Percentiles rank a stretch among this genome's conserved stretches.
These are phyloP conservation scores for Penicillium parvum DNA, from an alignment of 495 filamentous ascomycete species.

Conservation along the genomic window DNA sequence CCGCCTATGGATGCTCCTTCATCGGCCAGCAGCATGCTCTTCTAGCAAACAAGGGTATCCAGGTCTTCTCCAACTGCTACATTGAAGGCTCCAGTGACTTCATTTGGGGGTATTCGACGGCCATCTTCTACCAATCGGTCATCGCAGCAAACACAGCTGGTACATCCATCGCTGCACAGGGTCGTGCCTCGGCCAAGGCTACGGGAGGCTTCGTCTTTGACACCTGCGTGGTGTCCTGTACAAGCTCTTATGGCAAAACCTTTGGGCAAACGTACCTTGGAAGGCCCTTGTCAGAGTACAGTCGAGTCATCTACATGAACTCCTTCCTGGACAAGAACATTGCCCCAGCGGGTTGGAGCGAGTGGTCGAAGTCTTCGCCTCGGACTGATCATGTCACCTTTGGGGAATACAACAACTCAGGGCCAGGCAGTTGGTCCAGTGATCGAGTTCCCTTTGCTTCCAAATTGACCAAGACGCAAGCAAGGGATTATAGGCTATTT, in stretches of 20 bases:
- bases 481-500: not conserved
- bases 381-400: constrained; percentile 19
- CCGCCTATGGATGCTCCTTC: constrained; percentile 16
- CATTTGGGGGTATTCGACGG: constrained; percentile 60
- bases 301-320: constrained; percentile 56
- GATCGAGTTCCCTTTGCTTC: constrained; percentile 13
- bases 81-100: constrained; percentile 48
- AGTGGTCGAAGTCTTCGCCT: constrained; percentile 14
- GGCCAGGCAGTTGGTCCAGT: constrained; percentile 13
- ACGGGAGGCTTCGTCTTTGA: constrained; percentile 43
- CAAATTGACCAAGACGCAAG: constrained; percentile 3
- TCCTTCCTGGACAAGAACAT: constrained; percentile 49
- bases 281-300: constrained; percentile 55
- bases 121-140: constrained; percentile 48
- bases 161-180: constrained; percentile 44
- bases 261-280: constrained; percentile 45
- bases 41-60: constrained; percentile 48
- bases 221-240: constrained; percentile 36
- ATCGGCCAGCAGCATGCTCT: constrained; percentile 58
- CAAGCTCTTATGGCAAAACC: constrained; percentile 44
- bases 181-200: constrained; percentile 55
- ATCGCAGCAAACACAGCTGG: constrained; percentile 49
- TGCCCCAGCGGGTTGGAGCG: constrained; percentile 52
- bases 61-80: constrained; percentile 48
- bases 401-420: constrained; percentile 17